These are phyloP conservation scores for Globisporangium alternatum DNA, from an alignment of 352 stramenopile genomes.

Conservation along the genomic window DNA sequence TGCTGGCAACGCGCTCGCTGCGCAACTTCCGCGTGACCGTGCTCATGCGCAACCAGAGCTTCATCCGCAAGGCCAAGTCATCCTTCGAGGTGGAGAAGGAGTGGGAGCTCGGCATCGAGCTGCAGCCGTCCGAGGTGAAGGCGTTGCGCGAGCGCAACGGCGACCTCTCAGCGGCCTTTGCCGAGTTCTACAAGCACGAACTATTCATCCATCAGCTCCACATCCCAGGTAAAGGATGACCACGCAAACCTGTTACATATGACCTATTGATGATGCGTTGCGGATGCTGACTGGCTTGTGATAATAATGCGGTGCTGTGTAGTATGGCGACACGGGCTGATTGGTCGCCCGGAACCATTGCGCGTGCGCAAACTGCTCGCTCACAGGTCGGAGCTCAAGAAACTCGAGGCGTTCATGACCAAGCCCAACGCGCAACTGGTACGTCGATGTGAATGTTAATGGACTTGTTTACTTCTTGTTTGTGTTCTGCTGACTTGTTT, in stretches of 20 bases:
- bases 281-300: neutral
- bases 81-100: slow-evolving; percentile 70
- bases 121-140: slow-evolving; percentile 80
- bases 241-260: no score
- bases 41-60: slow-evolving; percentile 65
- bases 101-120: slow-evolving; percentile 66
- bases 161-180: slow-evolving; percentile 73
- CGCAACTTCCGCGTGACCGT: slow-evolving; percentile 62
- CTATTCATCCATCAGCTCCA: slow-evolving; percentile 75
- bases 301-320: neutral
- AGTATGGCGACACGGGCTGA: slow-evolving; percentile 78
- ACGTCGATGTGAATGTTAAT: slow-evolving; percentile 1
- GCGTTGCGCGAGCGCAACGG: slow-evolving; percentile 59
- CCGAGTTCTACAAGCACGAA: slow-evolving; percentile 70
- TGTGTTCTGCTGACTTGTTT: neutral
- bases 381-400: slow-evolving; percentile 74
- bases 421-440: slow-evolving; percentile 71
- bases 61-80: slow-evolving; percentile 42
- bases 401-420: slow-evolving; percentile 61
- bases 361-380: slow-evolving; percentile 75
- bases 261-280: neutral
- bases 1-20: slow-evolving; percentile 25
- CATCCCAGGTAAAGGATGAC: slow-evolving; percentile 50
- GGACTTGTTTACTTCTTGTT: neutral
- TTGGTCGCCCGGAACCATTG: slow-evolving; percentile 63